Percentiles rank a stretch among this genome's conserved stretches.
phyloP scores from a whole-genome alignment of 768 basidiomycete species.

The Serendipita sp. region DNA sequence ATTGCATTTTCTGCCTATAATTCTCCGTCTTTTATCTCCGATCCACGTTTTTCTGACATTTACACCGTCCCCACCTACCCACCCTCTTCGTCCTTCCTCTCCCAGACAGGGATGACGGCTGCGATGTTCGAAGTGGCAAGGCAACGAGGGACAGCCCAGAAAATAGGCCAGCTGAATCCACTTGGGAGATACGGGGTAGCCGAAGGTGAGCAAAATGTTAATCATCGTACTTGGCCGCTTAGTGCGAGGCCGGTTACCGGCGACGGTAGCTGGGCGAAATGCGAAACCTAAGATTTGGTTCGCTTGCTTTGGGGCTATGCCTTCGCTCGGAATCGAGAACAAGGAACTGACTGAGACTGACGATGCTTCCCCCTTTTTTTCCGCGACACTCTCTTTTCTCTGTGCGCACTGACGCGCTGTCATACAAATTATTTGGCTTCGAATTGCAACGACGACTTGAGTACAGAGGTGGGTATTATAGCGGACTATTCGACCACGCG shows the following conservation, averaged over 20 bases:
- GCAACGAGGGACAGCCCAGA: constrained; percentile 50
- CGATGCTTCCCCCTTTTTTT: neutral
- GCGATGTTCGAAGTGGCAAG: constrained; percentile 65
- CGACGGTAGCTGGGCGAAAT: no score
- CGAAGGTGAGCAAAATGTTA: constrained; percentile 36
- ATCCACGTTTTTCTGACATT: constrained; percentile 1
- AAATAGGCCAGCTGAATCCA: constrained; percentile 76
- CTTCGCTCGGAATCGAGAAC: neutral
- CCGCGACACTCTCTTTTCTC: neutral
- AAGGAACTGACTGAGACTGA: neutral
- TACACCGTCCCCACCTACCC: neutral
- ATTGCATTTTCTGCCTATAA: neutral
- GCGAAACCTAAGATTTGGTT: no score
- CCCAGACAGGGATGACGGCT: constrained; percentile 68
- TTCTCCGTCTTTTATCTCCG: neutral
- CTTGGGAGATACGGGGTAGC: constrained; percentile 67
- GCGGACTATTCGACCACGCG: no score
- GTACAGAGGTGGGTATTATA: no score
- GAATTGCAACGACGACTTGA: no score
- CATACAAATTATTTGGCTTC: no score
- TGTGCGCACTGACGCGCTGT: neutral
- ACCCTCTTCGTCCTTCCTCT: neutral
- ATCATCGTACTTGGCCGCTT: neutral
- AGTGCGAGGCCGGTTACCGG: constrained; percentile 6
- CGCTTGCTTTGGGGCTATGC: no score